Evolutionary conservation across 2,329 filamentous ascomycete species (phyloP).

Genomic region (Ascochyta clinopodiicola): DNA sequence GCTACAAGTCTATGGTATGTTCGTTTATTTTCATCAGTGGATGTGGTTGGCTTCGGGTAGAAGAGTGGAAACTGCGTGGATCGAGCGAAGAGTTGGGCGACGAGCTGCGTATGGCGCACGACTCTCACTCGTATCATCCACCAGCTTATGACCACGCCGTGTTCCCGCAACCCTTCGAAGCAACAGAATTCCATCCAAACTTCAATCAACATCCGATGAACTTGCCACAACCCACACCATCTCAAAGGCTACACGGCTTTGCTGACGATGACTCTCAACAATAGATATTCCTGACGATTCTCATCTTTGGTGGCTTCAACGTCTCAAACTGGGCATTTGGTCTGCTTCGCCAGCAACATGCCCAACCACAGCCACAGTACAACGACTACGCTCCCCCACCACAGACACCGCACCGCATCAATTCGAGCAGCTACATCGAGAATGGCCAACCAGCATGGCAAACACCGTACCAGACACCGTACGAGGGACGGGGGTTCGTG

Average conservation of each 20-base stretch:
- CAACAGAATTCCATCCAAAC: not conserved
- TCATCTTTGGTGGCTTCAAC: constrained; percentile 61
- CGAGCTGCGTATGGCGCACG: not conserved
- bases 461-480: constrained; percentile 36
- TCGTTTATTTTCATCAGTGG: constrained; percentile 10
- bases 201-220: not conserved
- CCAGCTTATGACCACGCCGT: not conserved
- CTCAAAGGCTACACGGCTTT: not conserved
- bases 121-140: not conserved
- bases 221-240: not conserved
- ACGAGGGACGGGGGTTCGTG: constrained; percentile 23
- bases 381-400: constrained; percentile 31
- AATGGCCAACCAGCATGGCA: constrained; percentile 28
- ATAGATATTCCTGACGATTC: constrained; percentile 55
- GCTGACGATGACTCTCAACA: constrained; percentile 22
- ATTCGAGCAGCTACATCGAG: constrained; percentile 29
- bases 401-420: constrained; percentile 41
- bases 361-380: constrained; percentile 25
- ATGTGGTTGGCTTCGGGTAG: not conserved
- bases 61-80: not conserved
- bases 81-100: not conserved
- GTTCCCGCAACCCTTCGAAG: not conserved
- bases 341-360: constrained; percentile 56
- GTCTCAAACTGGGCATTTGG: constrained; percentile 67
- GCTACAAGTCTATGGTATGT: constrained; percentile 76